Base-by-base conservation (phyloP, 495 filamentous ascomycete genomes). In the Gamarada debralockiae region DNA sequence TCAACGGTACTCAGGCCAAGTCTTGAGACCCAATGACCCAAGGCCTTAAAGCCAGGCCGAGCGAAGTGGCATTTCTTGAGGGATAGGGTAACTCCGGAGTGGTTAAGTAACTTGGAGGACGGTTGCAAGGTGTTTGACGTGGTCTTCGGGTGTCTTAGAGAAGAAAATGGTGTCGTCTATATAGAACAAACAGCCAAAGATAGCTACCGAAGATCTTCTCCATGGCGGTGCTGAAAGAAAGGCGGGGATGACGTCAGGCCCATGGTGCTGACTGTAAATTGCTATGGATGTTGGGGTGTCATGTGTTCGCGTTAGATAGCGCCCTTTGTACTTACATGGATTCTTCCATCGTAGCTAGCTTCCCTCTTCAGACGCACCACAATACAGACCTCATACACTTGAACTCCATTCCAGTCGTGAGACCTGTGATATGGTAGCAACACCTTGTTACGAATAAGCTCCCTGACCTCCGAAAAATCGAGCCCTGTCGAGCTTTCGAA, bases 181-280 rank as follows among this genome's bases (percentile, higher is more conserved):
- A 34, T 34, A 34, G 31, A n/a, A 48, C 25, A 48, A 48, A 48
- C 14, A 36, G n/a, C 18, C 18, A 34, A 6, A 48, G 21, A 27
- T 48, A 48, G 13, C 17, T 37, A 37, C 23, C 18, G 18, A 61
- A 41, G 4, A 57, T 0, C 12, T 33, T 18, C 17, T 61, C 49
- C 33, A 61, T 61, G 1, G n/a, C 44, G 37, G n/a, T 57, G 43
- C 22, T 61, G 36, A 24, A 61, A 61, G 17, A 61, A 61, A 1
- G 21, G 23, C 1, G 44, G 58, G 1, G 34, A 53, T 15, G 13
- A 49, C 15, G 37, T 39, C n/a, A 61, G 27, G 0, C 59, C 55
- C 47, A 58, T 58, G 1, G 44, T 54, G 18, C 44, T 47, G 20
- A 61, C 45, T 15, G n/a, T 54, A 9, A 61, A 31, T 31, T 51